These are phyloP conservation scores for Fusarium continuum DNA, from an alignment of 2,329 filamentous ascomycete species.

Conservation along the genomic window DNA sequence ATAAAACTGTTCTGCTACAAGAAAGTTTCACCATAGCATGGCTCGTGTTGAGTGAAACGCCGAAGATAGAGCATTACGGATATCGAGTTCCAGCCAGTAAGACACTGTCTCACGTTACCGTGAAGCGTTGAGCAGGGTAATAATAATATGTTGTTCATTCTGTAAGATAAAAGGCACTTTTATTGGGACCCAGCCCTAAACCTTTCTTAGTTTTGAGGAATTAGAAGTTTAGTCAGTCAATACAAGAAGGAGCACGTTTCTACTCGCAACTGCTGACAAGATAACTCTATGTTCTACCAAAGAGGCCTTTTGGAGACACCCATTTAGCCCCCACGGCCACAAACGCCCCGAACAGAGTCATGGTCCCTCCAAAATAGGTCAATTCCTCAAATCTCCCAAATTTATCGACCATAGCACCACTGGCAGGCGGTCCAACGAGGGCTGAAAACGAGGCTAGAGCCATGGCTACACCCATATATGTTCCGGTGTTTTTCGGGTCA, in stretches of 20 bases:
- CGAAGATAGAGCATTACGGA: background rate
- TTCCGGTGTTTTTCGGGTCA: slow-evolving; percentile 53
- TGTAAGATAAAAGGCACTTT: too few species aligned
- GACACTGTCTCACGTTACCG: background rate
- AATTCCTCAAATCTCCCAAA: slow-evolving; percentile 47
- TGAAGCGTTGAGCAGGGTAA: background rate
- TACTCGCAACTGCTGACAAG: background rate
- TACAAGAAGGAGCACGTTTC: background rate
- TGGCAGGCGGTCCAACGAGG: slow-evolving; percentile 53
- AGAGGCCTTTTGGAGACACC: slow-evolving; percentile 24
- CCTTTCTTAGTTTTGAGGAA: too few species aligned
- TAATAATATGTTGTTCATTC: too few species aligned
- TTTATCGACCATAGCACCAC: slow-evolving; percentile 48
- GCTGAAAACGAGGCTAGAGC: slow-evolving; percentile 54
- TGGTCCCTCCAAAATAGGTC: slow-evolving; percentile 35
- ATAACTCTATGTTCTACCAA: slow-evolving; percentile 24
- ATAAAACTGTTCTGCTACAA: too few species aligned
- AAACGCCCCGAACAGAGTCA: slow-evolving; percentile 33
- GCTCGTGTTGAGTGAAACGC: background rate
- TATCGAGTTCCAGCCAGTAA: background rate
- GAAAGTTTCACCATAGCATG: background rate
- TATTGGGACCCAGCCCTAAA: too few species aligned
- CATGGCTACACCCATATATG: slow-evolving; percentile 63
- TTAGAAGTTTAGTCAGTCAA: too few species aligned
- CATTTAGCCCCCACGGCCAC: slow-evolving; percentile 28